A percentile compares a stretch with the other conserved stretches of the same genome.
Conservation (phyloP, 2,329 filamentous ascomycete species). For the Monilinia fructicola region DNA sequence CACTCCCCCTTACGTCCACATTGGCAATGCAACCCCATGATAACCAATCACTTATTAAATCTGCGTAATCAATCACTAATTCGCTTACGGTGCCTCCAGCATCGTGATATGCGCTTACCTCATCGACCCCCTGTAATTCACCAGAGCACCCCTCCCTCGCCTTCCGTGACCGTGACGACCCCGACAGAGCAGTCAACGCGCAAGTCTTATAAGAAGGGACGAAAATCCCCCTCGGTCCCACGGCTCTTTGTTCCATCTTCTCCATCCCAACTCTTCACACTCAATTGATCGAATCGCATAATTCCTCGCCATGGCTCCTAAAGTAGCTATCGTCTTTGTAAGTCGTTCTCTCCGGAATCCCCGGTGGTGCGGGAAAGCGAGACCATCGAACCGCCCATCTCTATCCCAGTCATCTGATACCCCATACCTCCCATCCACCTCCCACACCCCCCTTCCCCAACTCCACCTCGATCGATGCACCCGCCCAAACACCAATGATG, state of each 20-base stretch:
- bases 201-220: constrained; percentile 4
- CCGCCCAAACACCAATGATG: neutral
- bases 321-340: constrained; percentile 88
- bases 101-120: neutral
- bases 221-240: neutral
- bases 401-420: neutral
- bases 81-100: too few species aligned
- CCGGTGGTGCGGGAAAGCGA: neutral
- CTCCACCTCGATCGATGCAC: neutral
- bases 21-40: too few species aligned
- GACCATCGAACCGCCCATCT: too few species aligned
- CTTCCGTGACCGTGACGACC: too few species aligned
- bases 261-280: neutral
- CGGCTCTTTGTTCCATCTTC: neutral
- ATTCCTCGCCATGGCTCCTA: constrained; percentile 69
- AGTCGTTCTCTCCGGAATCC: constrained; percentile 43
- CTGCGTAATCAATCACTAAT: constrained; percentile 8
- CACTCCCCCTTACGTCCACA: too few species aligned
- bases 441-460: neutral
- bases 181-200: too few species aligned
- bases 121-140: neutral
- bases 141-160: neutral
- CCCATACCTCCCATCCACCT: neutral
- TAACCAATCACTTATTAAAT: constrained; percentile 3
- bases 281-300: neutral